Conservation (phyloP, 495 filamentous ascomycete genomes). For the Astrothelium macrocarpum region DNA sequence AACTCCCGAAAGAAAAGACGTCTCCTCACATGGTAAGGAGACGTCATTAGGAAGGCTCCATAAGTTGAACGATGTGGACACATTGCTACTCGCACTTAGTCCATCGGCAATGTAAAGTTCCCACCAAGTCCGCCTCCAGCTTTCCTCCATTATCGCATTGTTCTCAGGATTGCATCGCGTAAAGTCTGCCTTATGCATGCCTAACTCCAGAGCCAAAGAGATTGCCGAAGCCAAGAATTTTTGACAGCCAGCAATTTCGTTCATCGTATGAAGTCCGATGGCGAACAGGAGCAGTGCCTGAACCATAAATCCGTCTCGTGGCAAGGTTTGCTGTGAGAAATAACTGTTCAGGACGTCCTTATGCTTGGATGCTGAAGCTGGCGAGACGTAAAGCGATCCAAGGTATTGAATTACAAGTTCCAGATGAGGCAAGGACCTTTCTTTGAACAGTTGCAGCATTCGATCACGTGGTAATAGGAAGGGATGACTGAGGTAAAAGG, state of each 20-base stretch:
- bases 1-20: constrained; percentile 42
- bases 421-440: constrained; percentile 33
- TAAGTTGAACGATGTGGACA: constrained; percentile 27
- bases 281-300: constrained; percentile 70
- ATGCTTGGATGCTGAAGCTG: constrained; percentile 32
- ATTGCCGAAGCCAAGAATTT: constrained; percentile 58
- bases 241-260: constrained; percentile 55
- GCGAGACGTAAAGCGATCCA: constrained; percentile 52
- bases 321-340: constrained; percentile 37
- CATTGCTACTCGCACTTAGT: constrained; percentile 38
- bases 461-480: constrained; percentile 44
- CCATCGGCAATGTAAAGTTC: constrained; percentile 72
- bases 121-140: constrained; percentile 85
- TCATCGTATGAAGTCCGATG: constrained; percentile 66
- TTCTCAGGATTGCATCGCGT: constrained; percentile 36
- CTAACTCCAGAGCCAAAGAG: constrained; percentile 61
- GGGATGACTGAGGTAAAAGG: constrained; percentile 64
- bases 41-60: constrained; percentile 30
- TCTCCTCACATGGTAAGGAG: constrained; percentile 65
- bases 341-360: constrained; percentile 5
- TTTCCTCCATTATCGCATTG: constrained; percentile 57
- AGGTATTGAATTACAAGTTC: constrained; percentile 61
- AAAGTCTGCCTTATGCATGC: constrained; percentile 55
- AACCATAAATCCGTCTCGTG: constrained; percentile 55
- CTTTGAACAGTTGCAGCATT: constrained; percentile 28